Evolutionary conservation across 768 basidiomycete species (phyloP).

Genomic region (Boletus rubescentipes): DNA sequence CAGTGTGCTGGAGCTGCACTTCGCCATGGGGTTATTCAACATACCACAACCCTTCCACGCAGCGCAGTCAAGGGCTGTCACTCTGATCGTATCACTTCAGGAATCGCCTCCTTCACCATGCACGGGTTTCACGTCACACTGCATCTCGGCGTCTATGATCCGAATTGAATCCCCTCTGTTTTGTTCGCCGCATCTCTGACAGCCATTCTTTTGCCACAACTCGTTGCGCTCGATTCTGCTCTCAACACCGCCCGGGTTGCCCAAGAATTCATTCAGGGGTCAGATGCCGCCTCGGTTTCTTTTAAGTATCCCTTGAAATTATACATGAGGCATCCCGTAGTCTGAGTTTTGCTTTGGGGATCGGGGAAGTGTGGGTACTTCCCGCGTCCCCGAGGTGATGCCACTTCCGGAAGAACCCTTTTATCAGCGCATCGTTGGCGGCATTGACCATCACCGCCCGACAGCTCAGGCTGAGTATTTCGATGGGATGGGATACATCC

Average conservation of each 20-base stretch:
- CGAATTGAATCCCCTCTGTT: constrained; percentile 16
- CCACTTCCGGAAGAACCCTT: constrained; percentile 23
- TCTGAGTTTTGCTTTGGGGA: constrained; percentile 9
- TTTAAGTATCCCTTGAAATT: constrained; percentile 7
- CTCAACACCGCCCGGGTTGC: constrained; percentile 14
- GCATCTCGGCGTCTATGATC: constrained; percentile 34
- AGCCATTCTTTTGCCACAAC: constrained; percentile 23
- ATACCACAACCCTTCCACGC: constrained; percentile 2
- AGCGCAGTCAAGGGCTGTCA: constrained; percentile 11
- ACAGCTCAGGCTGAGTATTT: background rate
- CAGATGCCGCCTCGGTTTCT: constrained; percentile 15
- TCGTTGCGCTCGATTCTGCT: constrained; percentile 19
- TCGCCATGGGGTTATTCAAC: constrained; percentile 28
- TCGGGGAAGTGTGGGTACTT: constrained; percentile 21
- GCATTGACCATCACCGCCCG: constrained; percentile 6
- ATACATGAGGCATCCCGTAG: constrained; percentile 19
- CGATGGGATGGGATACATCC: background rate
- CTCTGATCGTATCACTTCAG: constrained; percentile 15
- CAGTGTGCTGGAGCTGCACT: constrained; percentile 32
- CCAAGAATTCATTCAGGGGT: constrained; percentile 6
- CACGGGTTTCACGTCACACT: constrained; percentile 34
- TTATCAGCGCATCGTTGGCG: constrained; percentile 12
- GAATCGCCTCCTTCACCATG: constrained; percentile 37
- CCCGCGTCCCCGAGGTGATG: constrained; percentile 33
- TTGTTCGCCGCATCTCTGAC: constrained; percentile 16